phyloP scores from a whole-genome alignment of 2,329 filamentous ascomycete species.

The Fusarium ambrosium region DNA sequence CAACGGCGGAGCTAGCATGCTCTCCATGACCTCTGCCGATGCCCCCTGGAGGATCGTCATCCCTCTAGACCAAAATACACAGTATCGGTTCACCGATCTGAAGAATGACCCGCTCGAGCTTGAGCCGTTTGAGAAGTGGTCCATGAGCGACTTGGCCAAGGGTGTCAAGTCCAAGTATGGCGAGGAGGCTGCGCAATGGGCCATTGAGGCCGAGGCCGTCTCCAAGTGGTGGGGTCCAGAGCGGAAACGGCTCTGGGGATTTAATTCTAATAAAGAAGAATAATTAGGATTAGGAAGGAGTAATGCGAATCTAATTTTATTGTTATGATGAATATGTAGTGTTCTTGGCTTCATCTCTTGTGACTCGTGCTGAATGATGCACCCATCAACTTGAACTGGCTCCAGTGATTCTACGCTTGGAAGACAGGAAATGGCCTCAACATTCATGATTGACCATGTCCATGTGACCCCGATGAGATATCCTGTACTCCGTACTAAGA shows the following conservation, averaged over 20 bases:
- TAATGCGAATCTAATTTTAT: conserved; percentile 1
- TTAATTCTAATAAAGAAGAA: conserved; percentile 19
- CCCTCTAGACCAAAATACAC: conserved; percentile 49
- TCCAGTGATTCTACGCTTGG: neutral
- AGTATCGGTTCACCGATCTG: conserved; percentile 52
- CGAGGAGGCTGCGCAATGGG: conserved; percentile 46
- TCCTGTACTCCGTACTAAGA: neutral
- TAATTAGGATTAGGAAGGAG: neutral
- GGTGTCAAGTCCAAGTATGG: conserved; percentile 39
- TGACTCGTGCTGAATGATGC: neutral
- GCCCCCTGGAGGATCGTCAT: conserved; percentile 50
- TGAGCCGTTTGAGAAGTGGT: conserved; percentile 47
- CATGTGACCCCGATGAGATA: neutral
- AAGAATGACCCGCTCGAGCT: conserved; percentile 48
- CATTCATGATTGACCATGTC: neutral
- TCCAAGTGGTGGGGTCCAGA: conserved; percentile 42
- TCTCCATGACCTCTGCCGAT: conserved; percentile 51
- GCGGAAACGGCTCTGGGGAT: conserved; percentile 42
- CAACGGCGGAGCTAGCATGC: conserved; percentile 52
- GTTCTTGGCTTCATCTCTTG: neutral
- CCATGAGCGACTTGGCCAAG: conserved; percentile 34
- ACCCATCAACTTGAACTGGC: neutral
- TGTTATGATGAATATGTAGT: neutral
- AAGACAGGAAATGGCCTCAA: neutral
- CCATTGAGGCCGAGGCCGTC: conserved; percentile 41